Percentiles rank a stretch among this genome's conserved stretches.
These are phyloP conservation scores for Mucor velutinosus DNA, from an alignment of 371 early-diverging fungal genomes.

Conservation along the genomic window DNA sequence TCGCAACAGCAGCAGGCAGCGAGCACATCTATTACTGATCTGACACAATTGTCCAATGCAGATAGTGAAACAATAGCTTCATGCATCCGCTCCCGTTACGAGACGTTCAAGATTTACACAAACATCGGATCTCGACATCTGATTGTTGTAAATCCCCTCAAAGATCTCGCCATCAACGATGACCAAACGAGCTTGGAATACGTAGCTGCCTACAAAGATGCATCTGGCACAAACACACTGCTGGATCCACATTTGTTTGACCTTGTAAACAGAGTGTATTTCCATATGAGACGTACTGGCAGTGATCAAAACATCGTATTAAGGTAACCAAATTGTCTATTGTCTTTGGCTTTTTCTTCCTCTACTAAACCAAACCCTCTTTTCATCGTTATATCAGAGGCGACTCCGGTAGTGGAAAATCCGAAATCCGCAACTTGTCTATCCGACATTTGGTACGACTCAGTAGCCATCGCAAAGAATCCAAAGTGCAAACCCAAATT, in stretches of 20 bases:
- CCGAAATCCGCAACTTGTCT: conserved; percentile 67
- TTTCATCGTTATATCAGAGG: conserved; percentile 70
- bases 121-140: conserved; percentile 65
- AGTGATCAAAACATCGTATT: conserved; percentile 77
- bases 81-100: conserved; percentile 52
- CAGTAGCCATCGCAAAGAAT: conserved; percentile 78
- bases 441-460: conserved; percentile 73
- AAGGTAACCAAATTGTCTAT: conserved; percentile 35
- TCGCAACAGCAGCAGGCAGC: not conserved
- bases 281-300: conserved; percentile 80
- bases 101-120: conserved; percentile 60
- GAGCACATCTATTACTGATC: conserved; percentile 22
- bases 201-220: conserved; percentile 68
- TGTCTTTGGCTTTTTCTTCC: not conserved
- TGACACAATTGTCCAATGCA: conserved; percentile 32
- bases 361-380: no score
- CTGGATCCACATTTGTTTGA: conserved; percentile 85
- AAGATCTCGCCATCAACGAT: conserved; percentile 46
- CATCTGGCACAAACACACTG: conserved; percentile 23
- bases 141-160: conserved; percentile 60
- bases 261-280: conserved; percentile 65
- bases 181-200: conserved; percentile 75
- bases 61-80: conserved; percentile 47
- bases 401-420: conserved; percentile 86
- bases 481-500: conserved; percentile 74